phyloP scores from a whole-genome alignment of 371 early-diverging fungal genomes.

The Mucor plumbeus region DNA sequence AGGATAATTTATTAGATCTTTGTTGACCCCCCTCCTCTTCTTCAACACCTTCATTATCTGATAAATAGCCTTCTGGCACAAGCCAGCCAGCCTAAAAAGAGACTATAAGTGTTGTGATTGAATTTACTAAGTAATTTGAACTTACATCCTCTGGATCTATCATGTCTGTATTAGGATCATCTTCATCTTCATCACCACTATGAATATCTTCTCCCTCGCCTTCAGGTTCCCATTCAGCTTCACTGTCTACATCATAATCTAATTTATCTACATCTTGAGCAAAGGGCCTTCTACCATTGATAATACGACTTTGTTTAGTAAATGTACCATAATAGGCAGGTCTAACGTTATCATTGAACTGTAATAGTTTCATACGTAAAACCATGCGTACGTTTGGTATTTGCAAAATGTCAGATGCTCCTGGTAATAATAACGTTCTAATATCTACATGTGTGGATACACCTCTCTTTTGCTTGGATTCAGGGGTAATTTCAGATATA shows the following conservation, averaged over 20 bases:
- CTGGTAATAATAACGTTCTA: slow-evolving; percentile 20
- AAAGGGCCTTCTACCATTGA: slow-evolving; percentile 70
- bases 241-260: slow-evolving; percentile 88
- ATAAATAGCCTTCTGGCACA: slow-evolving; percentile 83
- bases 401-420: slow-evolving; percentile 30
- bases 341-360: slow-evolving; percentile 74
- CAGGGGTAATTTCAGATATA: slow-evolving; percentile 11
- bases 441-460: slow-evolving; percentile 23
- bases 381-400: slow-evolving; percentile 38
- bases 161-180: slow-evolving; percentile 49
- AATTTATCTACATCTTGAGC: slow-evolving; percentile 62
- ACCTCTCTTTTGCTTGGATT: slow-evolving; percentile 30
- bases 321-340: slow-evolving; percentile 88
- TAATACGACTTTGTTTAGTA: slow-evolving; percentile 62
- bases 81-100: slow-evolving; percentile 61
- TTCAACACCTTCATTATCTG: slow-evolving; percentile 77
- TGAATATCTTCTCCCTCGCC: slow-evolving; percentile 88
- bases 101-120: neutral
- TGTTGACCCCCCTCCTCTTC: slow-evolving; percentile 55
- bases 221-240: slow-evolving; percentile 91
- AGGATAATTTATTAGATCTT: neutral
- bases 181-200: slow-evolving; percentile 80
- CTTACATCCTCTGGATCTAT: slow-evolving; percentile 53
- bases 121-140: neutral
- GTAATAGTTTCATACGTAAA: slow-evolving; percentile 71